Evolutionary conservation across 1,139 yeast genomes (phyloP).

Genomic region (Candida sp.): DNA sequence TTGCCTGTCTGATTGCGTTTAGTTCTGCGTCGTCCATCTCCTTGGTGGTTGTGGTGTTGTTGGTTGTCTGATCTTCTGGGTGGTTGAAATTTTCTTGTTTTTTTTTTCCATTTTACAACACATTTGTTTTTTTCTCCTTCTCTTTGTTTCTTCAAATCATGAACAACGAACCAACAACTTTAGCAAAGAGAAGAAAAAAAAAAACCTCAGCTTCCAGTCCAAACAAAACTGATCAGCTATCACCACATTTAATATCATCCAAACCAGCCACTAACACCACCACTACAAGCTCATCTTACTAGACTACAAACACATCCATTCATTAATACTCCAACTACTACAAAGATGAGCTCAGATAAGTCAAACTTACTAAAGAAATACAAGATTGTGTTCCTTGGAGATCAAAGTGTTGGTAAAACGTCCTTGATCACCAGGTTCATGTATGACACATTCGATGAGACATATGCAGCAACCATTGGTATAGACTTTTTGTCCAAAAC

Average conservation of each 20-base stretch:
- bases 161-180: not conserved
- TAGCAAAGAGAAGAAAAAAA: not conserved
- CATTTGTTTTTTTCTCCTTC: not conserved
- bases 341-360: slow-evolving; percentile 17
- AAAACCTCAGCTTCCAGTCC: too few species aligned
- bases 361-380: slow-evolving; percentile 57
- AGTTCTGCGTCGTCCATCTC: slow-evolving; percentile 79
- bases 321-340: not conserved
- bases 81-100: not conserved
- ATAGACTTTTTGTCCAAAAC: slow-evolving; percentile 91
- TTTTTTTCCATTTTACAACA: not conserved
- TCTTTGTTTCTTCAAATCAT: not conserved
- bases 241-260: too few species aligned
- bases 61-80: not conserved
- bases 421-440: slow-evolving; percentile 94
- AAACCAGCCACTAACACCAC: not conserved
- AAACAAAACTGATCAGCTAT: too few species aligned
- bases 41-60: not conserved
- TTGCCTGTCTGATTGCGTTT: slow-evolving; percentile 87
- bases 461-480: slow-evolving; percentile 95
- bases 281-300: not conserved
- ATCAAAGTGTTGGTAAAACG: slow-evolving; percentile 97
- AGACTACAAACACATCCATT: not conserved
- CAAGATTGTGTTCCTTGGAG: slow-evolving; percentile 96
- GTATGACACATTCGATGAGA: slow-evolving; percentile 99